A percentile compares a stretch with the other conserved stretches of the same genome.
phyloP scores from a whole-genome alignment of 768 basidiomycete species.

The Calocera viscosa region DNA sequence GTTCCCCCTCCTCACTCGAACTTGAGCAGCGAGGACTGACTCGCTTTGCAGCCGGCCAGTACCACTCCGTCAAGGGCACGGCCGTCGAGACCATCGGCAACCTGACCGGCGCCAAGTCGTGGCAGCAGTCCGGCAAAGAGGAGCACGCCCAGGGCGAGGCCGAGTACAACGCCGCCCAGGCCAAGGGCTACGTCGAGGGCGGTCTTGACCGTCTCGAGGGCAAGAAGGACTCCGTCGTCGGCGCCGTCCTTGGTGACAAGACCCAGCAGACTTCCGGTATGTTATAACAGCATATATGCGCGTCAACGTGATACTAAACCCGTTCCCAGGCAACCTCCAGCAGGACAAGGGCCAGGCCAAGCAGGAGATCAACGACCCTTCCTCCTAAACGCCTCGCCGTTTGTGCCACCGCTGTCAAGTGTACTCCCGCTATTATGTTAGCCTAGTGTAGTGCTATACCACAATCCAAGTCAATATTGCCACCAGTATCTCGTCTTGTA shows the following conservation, averaged over 20 bases:
- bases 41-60: slow-evolving; percentile 12
- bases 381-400: background rate
- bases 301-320: background rate
- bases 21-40: background rate
- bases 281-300: background rate
- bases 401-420: background rate
- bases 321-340: slow-evolving; percentile 10
- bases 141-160: slow-evolving; percentile 40
- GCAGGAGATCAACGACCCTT: slow-evolving; percentile 18
- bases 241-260: slow-evolving; percentile 45
- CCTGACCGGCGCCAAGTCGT: slow-evolving; percentile 32
- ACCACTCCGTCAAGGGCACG: slow-evolving; percentile 20
- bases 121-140: slow-evolving; percentile 37
- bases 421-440: background rate
- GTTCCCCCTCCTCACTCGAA: background rate
- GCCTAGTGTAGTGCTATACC: slow-evolving; percentile 4
- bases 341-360: slow-evolving; percentile 18
- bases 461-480: background rate
- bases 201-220: slow-evolving; percentile 35
- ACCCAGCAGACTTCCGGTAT: slow-evolving; percentile 39
- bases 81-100: slow-evolving; percentile 31
- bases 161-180: slow-evolving; percentile 34
- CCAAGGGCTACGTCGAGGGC: slow-evolving; percentile 42
- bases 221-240: slow-evolving; percentile 43
- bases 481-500: background rate